These are phyloP conservation scores for Ceratocystiopsis sp. DNA, from an alignment of 2,329 filamentous ascomycete genomes.

Conservation along the genomic window DNA sequence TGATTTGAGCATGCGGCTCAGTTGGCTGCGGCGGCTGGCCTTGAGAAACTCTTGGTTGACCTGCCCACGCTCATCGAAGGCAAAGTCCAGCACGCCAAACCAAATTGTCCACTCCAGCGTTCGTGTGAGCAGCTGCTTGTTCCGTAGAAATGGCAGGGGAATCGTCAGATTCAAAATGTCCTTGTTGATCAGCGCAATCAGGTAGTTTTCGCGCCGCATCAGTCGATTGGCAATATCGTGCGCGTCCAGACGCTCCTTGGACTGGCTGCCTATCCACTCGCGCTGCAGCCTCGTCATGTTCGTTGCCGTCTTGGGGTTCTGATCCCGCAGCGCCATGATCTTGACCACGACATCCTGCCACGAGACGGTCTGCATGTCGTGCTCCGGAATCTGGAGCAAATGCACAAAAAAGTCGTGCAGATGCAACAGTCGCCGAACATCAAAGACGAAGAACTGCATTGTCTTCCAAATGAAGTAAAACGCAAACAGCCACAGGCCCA, in stretches of 20 bases:
- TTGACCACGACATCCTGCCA: slow-evolving; percentile 84
- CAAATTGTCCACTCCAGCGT: slow-evolving; percentile 87
- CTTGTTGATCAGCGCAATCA: slow-evolving; percentile 95
- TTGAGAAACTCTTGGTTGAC: slow-evolving; percentile 75
- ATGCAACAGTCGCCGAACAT: slow-evolving; percentile 54
- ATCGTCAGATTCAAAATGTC: slow-evolving; percentile 79
- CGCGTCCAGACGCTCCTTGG: slow-evolving; percentile 85
- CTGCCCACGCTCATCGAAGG: slow-evolving; percentile 80
- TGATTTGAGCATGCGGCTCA: slow-evolving; percentile 61
- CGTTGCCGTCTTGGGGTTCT: slow-evolving; percentile 63
- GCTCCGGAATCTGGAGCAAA: slow-evolving; percentile 61
- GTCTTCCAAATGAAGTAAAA: slow-evolving; percentile 75
- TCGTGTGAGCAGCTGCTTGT: slow-evolving; percentile 69
- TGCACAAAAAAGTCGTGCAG: slow-evolving; percentile 78
- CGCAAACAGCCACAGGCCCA: slow-evolving; percentile 68
- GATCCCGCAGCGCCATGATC: slow-evolving; percentile 67
- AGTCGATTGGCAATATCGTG: slow-evolving; percentile 93
- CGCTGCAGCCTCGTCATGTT: slow-evolving; percentile 35
- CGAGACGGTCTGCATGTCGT: slow-evolving; percentile 84
- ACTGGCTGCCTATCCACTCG: slow-evolving; percentile 59
- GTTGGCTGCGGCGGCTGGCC: slow-evolving; percentile 57
- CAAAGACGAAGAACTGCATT: slow-evolving; percentile 50
- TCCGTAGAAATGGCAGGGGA: slow-evolving; percentile 66
- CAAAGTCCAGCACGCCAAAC: slow-evolving; percentile 79
- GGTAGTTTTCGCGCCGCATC: slow-evolving; percentile 93